phyloP scores from a whole-genome alignment of 305 asterid genomes.

The Caryopteris hybrid region DNA sequence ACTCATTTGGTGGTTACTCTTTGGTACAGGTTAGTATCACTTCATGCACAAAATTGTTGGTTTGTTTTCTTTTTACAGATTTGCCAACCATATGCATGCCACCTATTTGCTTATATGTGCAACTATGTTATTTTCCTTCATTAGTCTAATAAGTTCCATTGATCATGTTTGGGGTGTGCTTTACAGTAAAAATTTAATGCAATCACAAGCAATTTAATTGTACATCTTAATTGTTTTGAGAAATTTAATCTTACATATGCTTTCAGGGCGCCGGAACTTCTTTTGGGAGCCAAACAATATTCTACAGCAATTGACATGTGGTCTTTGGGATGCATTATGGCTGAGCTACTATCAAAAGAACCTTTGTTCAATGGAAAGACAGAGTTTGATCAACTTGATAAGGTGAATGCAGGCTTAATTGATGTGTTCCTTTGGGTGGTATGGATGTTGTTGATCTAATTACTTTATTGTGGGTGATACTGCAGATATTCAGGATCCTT shows the following conservation, averaged over 20 bases:
- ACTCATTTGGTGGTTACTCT: conserved; percentile 89
- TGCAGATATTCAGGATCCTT: conserved; percentile 71
- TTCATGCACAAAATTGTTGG: neutral
- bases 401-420: conserved; percentile 42
- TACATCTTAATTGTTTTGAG: neutral
- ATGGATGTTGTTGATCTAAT: neutral
- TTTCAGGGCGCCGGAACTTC: conserved; percentile 89
- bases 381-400: conserved; percentile 83
- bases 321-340: conserved; percentile 95
- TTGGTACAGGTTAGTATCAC: conserved; percentile 78
- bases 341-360: conserved; percentile 68
- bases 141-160: neutral
- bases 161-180: neutral
- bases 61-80: neutral
- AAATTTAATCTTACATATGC: conserved; percentile 6
- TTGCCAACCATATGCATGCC: neutral
- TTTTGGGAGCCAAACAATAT: conserved; percentile 78
- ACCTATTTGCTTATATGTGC: neutral
- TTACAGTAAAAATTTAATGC: neutral
- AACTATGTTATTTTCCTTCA: neutral
- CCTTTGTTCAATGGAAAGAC: conserved; percentile 77
- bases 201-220: neutral
- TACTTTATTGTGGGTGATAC: conserved; percentile 9
- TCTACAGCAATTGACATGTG: conserved; percentile 94
- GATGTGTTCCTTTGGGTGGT: neutral